Evolutionary conservation across 2,329 filamentous ascomycete genomes (phyloP), one percentile per base, ranked within the genome.

Genomic region (Cadophora sp.): DNA sequence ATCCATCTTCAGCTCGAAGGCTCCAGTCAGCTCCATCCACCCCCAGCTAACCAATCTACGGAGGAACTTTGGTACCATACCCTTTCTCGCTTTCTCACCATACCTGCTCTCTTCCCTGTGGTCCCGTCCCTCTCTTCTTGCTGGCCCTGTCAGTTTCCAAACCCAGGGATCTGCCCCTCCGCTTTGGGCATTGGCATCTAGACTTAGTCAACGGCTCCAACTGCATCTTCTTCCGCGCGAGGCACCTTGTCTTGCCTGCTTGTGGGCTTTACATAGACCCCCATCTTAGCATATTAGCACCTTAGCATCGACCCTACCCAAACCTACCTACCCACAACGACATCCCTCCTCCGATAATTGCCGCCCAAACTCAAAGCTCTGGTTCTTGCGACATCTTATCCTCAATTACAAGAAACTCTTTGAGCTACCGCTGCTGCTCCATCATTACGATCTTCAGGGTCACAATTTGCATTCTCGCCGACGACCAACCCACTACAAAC

Each of bases 171-270:
- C 60, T 50, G 19, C 43, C 26, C 43, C 48, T 53, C n/a, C 61
- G 46, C 48, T 43, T 61, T 61, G 58, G 58, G 58, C 58, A 22
- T 43, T 61, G 43, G 43, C 43, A 43, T 43, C 56, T 59, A 61
- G 58, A 61, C 58, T 37, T 43, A 31, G 60, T 24, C 24, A 27
- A 50, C 40, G 60, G 27, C 22, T 43, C 61, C 48, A 62, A 16
- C 48, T 62, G n/a, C 48, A 63, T 37, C 46, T 51, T 53, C 40
- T 37, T 63, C 31, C 46, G 51, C 27, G 34, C 46, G 31, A 62
- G 40, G n/a, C 61, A 55, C 43, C 43, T 22, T 43, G 37, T 11
- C 37, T 43, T 48, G 43, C 43, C 22, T 48, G 40, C 40, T 43
- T 19, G 43, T 48, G 43, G 43, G 22, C n/a, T 48, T 5, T 48